Base-by-base conservation (phyloP, 768 basidiomycete species). In the Tricholoma furcatifolium region DNA sequence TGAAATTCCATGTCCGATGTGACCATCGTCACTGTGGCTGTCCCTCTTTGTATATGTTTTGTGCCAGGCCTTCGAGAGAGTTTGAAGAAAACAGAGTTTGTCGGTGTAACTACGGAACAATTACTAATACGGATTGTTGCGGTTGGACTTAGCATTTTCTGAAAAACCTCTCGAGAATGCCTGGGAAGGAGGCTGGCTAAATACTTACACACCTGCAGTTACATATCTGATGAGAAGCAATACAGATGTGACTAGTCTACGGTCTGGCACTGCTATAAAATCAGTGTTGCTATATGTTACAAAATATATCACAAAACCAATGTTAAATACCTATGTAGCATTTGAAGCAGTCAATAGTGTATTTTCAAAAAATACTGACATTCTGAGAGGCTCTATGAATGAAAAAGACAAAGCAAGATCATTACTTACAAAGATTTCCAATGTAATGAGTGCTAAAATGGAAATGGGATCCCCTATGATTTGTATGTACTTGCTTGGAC, bases 271-370 rank as follows among this genome's bases (percentile, higher is more conserved):
- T 3, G 61, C 69, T 1, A 64, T 77, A 1, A 74, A 75, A 45
- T 65, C 71, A 14, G 62, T 73, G 2, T 52, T 75, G 0, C 59
- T 66, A 18, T 76, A 76, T 61, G 64, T 75, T 0, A 65, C 74
- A 4, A 73, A 79, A 32, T 79, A 79, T 57, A 65, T 78, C 0
- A 75, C 72, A 0, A 79, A 79, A 55, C 41, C 62, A 0, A 39
- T 59, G 2, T 53, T 79, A 10, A 78, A 75, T 41, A 74, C 70
- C 0, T 64, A 73, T 58, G 60, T 60, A 12, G 63, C 74, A 23
- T 75, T 77, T 61, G 63, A 73, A 0, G 51, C 67, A 7, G 56
- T 71, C 0, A 51, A 54, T 11, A 50, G 61, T 9, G 51, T 70
- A 0, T 65, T 69, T 44, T 54, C 62, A 0, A 63, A 64, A 27